Base-by-base conservation (phyloP, 208 protist species). In the Leptomonas pyrrhocoris region DNA sequence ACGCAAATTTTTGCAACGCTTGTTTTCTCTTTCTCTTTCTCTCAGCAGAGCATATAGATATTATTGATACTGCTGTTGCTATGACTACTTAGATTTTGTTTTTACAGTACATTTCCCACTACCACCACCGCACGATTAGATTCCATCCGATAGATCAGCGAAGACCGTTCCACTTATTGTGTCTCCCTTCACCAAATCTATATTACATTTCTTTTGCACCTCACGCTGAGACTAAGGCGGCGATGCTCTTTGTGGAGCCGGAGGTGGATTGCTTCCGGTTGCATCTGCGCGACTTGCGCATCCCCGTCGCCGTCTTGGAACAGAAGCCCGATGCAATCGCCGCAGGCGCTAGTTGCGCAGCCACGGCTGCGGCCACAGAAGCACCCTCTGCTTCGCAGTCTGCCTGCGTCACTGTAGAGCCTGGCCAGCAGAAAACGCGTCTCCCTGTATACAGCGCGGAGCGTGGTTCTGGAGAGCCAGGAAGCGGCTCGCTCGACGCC, bases 231-330 rank as follows among this genome's bases (percentile, higher is more conserved):
- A 19, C 45, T 23, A 19, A 49, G 16, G 45, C 45, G 12, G 23
- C n/a, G 3, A 93, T 93, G 87, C 18, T 93, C 15, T 90, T 85
- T 55, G 28, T 84, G 11, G 87, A 93, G 54, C 84, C 87, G 8
- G 87, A 93, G 19, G 74, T 93, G 12, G 84, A 90, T 61, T 90
- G 71, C 70, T 85, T 93, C 51, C 78, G 73, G 49, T 68, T 93
- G 43, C 73, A 75, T n/a, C 66, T 93, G 49, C 67, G 69, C 23
- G 58, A 76, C 25, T 27, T 93, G 23, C 68, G 74, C 16, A 50
- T 93, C 8, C 84, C 87, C 13, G 38, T 12, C 23, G 61, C 46
- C 16, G 64, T 93, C 7, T 69, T 88, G 2, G 25, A n/a, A n/a
- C 62, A 74, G 18, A 25, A 60, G 31, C 55, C 75, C 0, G 38